Evolutionary conservation across 768 basidiomycete genomes (phyloP).

Genomic region (Coprinellus aureogranulatus): DNA sequence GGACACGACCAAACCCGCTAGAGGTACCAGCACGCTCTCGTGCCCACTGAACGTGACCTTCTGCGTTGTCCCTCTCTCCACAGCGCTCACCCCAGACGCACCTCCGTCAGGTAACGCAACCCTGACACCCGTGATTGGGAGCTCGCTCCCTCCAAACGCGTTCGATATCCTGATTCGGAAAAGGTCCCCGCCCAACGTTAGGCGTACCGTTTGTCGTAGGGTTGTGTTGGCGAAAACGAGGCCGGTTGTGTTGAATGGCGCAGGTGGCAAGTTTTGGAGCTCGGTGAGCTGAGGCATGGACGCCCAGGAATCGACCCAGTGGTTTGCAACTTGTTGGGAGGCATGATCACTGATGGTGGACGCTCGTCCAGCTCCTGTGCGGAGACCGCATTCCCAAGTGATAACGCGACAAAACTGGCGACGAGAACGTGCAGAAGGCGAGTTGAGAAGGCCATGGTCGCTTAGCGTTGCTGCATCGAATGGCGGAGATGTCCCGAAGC

Average conservation of each 20-base stretch:
- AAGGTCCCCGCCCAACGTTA: slow-evolving; percentile 35
- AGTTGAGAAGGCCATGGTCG: background rate
- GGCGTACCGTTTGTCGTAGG: slow-evolving; percentile 48
- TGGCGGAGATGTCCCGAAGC: background rate
- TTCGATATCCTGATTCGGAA: slow-evolving; percentile 50
- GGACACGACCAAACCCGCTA: slow-evolving; percentile 43
- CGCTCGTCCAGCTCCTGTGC: background rate
- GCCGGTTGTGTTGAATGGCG: slow-evolving; percentile 27
- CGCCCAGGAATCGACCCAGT: slow-evolving; percentile 37
- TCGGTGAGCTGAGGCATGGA: slow-evolving; percentile 43
- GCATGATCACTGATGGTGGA: background rate
- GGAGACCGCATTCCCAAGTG: background rate
- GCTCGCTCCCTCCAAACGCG: slow-evolving; percentile 40
- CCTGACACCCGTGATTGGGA: slow-evolving; percentile 44
- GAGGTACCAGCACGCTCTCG: slow-evolving; percentile 37
- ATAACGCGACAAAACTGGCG: background rate
- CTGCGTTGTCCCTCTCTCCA: slow-evolving; percentile 33
- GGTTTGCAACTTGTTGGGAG: slow-evolving; percentile 3
- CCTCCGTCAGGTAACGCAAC: slow-evolving; percentile 39
- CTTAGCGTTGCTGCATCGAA: too few relatives aligned
- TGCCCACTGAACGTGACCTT: slow-evolving; percentile 44
- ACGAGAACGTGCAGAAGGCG: background rate
- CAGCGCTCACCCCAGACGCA: slow-evolving; percentile 34
- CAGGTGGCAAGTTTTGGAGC: slow-evolving; percentile 30
- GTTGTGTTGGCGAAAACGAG: slow-evolving; percentile 44